Evolutionary conservation across 2,329 filamentous ascomycete genomes (phyloP).

Genomic region (Podosphaera aphanis): DNA sequence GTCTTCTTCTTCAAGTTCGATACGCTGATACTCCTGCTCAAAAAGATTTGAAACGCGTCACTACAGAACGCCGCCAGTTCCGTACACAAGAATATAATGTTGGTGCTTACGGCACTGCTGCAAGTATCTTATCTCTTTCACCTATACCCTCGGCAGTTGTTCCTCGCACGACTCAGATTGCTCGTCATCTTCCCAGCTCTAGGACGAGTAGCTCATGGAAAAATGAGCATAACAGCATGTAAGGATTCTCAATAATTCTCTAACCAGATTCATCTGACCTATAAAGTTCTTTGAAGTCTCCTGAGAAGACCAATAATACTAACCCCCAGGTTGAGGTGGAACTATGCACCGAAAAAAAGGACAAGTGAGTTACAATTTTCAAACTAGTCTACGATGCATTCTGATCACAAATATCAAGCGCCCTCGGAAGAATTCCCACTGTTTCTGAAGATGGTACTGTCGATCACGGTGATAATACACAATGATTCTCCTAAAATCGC

Average conservation of each 20-base stretch:
- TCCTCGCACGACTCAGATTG: conserved; percentile 14
- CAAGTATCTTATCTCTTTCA: conserved; percentile 25
- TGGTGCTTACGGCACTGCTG: conserved; percentile 36
- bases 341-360: conserved; percentile 1
- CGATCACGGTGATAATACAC: conserved; percentile 15
- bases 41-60: conserved; percentile 88
- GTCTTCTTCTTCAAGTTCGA: conserved; percentile 72
- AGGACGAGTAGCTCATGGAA: conserved; percentile 15
- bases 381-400: background rate
- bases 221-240: conserved; percentile 10
- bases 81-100: conserved; percentile 88
- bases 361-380: conserved; percentile 5
- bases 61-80: conserved; percentile 82
- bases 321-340: conserved; percentile 12
- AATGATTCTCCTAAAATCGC: conserved; percentile 14
- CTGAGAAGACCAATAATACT: conserved; percentile 15
- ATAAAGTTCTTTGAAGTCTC: conserved; percentile 7
- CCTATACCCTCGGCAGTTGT: conserved; percentile 17
- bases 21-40: conserved; percentile 94
- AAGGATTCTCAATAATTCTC: conserved; percentile 2
- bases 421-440: conserved; percentile 10
- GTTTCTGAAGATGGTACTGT: conserved; percentile 15
- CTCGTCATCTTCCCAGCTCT: conserved; percentile 13
- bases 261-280: conserved; percentile 3
- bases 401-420: conserved; percentile 3